Evolutionary conservation across 345 rosid genomes (phyloP).

Genomic region (Lumnitzera littorea): DNA sequence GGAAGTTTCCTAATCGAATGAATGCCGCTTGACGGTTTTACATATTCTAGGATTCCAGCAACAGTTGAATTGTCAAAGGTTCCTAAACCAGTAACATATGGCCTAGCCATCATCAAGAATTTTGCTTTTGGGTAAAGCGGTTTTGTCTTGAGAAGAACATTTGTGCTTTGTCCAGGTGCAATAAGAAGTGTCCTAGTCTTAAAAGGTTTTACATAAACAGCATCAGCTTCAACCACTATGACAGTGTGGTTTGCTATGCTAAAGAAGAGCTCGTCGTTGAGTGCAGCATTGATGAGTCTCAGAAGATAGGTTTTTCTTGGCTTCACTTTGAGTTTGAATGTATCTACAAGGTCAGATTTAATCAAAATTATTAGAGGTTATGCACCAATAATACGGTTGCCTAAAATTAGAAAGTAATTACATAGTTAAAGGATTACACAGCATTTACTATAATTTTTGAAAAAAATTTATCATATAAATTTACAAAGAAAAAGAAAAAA

Average conservation of each 20-base stretch:
- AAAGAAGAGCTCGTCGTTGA: conserved; percentile 51
- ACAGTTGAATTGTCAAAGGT: conserved; percentile 43
- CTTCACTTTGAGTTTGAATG: conserved; percentile 40
- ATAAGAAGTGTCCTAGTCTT: conserved; percentile 31
- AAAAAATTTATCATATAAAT: too few species aligned
- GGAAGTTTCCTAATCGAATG: conserved; percentile 32
- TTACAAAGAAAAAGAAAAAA: too few species aligned
- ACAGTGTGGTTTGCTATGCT: conserved; percentile 45
- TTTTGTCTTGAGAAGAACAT: conserved; percentile 38
- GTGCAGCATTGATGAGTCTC: conserved; percentile 42
- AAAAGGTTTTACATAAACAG: conserved; percentile 33
- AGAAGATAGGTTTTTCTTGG: conserved; percentile 40
- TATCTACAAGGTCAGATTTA: conserved; percentile 14
- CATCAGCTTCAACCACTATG: conserved; percentile 36
- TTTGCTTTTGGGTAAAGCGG: conserved; percentile 30
- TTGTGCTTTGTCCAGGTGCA: conserved; percentile 42
- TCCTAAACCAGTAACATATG: conserved; percentile 59
- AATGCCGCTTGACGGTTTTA: conserved; percentile 8
- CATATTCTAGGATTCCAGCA: conserved; percentile 33
- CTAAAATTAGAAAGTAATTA: too few species aligned
- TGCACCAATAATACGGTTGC: neutral
- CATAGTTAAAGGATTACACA: too few species aligned
- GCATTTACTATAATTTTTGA: too few species aligned
- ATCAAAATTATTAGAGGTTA: neutral
- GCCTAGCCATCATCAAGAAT: conserved; percentile 54